Conservation (phyloP, 495 filamentous ascomycete genomes). For the Xylona heveae region DNA sequence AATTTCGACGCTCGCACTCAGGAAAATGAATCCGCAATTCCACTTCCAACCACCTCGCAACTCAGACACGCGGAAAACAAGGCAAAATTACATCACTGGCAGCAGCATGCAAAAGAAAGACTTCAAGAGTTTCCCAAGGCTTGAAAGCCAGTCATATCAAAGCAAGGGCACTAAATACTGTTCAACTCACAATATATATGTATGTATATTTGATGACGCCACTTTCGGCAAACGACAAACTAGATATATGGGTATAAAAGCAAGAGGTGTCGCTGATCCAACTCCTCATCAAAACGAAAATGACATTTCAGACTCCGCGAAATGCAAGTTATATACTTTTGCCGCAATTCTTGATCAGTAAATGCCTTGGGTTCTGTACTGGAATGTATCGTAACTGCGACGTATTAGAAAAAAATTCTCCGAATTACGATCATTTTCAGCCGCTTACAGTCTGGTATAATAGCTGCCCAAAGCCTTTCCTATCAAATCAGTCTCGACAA, state of each 20-base stretch:
- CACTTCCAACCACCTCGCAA: too few species aligned
- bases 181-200: not conserved
- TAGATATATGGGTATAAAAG: not conserved
- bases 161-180: too few species aligned
- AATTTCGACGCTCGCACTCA: too few species aligned
- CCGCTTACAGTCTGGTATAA: constrained; percentile 45
- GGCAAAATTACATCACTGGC: too few species aligned
- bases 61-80: too few species aligned
- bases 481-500: constrained; percentile 50
- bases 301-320: too few species aligned
- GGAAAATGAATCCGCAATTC: too few species aligned
- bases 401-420: not conserved
- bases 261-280: too few species aligned
- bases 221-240: constrained; percentile 1
- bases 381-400: constrained; percentile 2
- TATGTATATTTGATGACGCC: not conserved
- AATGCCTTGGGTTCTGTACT: constrained; percentile 3
- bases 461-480: constrained; percentile 53
- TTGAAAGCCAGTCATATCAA: too few species aligned
- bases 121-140: too few species aligned
- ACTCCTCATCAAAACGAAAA: too few species aligned
- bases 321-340: not conserved
- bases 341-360: not conserved
- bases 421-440: not conserved
- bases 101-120: too few species aligned